Base-by-base conservation (phyloP, 2,329 filamentous ascomycete species). In the Capronia coronata region DNA sequence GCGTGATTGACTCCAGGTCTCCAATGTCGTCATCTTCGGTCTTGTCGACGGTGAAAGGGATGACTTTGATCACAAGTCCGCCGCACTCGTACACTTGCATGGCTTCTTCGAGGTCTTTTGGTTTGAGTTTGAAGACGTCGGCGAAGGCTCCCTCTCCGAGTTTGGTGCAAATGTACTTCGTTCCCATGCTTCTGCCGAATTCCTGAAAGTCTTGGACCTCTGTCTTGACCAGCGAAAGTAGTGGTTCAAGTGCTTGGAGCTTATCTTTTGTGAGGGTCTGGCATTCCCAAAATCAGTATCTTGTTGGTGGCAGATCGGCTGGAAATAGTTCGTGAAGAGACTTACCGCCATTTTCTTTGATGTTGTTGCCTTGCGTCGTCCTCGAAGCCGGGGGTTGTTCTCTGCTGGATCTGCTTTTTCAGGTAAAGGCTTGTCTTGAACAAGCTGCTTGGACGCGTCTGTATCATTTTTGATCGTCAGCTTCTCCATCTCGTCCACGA, bases 141-240 rank as follows among this genome's bases (percentile, higher is more conserved):
- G 78, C 79, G 60, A 81, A 84, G 1, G 79, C 82, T 1, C 81
- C 81, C 63, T 84, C 80, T 7, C 79, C 80, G 29, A 84, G 75
- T 58, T 84, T 84, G 7, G 70, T 68, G 34, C 83, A 71, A 30
- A 71, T 62, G 55, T 76, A 76, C 49, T 70, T 52, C 42, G 52
- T 48, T 40, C 52, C 59, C 49, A 57, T 54, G 46, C 32, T 59
- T 27, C 38, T 55, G 30, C 44, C 55, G 35, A 50, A 59, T 25
- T 27, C 48, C 40, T 38, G 51, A 49, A 56, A 63, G 57, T 45
- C 57, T 43, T 34, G 39, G 30, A 56, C 51, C 14, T 48, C 5
- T 21, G 39, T 38, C 23, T 50, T n/a, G 6, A 56, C 30, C 29
- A 62, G 51, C 8, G 58, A 49, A 7, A 55, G 52, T 19, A 57